Evolutionary conservation across 2,329 filamentous ascomycete genomes (phyloP).

Genomic region (Cadophora sp.): DNA sequence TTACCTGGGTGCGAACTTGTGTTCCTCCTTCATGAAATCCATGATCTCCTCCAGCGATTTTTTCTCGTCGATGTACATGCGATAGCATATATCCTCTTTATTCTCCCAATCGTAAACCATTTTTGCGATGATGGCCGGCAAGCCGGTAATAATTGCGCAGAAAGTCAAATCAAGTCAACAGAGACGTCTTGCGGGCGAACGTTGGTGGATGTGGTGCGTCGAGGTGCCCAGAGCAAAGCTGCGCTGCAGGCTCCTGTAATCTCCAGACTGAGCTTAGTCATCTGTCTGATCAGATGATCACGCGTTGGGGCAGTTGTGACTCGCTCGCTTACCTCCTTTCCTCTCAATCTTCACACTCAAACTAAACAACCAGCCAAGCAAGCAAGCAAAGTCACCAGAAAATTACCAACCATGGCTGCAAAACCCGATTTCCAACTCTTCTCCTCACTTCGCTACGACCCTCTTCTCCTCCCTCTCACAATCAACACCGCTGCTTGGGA

Average conservation of each 20-base stretch:
- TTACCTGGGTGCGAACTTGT: conserved; percentile 76
- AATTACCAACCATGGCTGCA: conserved; percentile 1
- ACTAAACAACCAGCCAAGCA: background rate
- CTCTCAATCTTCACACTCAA: background rate
- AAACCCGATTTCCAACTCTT: conserved; percentile 64
- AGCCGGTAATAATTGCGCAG: conserved; percentile 18
- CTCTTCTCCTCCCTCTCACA: conserved; percentile 52
- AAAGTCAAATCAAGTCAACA: conserved; percentile 12
- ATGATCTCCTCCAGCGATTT: conserved; percentile 78
- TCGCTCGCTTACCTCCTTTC: background rate
- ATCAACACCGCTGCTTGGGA: conserved; percentile 41
- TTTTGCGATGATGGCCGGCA: conserved; percentile 26
- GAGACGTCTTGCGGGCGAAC: background rate
- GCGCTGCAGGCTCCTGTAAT: conserved; percentile 27
- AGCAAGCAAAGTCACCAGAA: background rate
- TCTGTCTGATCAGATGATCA: background rate
- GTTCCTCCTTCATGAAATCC: conserved; percentile 68
- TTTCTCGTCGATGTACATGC: conserved; percentile 79
- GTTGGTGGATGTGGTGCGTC: conserved; percentile 31
- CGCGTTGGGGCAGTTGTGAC: too few relatives aligned
- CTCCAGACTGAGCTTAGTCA: background rate
- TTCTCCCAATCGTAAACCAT: conserved; percentile 70
- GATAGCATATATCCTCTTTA: conserved; percentile 69
- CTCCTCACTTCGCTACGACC: conserved; percentile 76
- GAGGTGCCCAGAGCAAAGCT: conserved; percentile 35